Evolutionary conservation across 1,139 yeast species (phyloP), one percentile per base, ranked within the genome.

Genomic region (Arxiozyma slooffiae): DNA sequence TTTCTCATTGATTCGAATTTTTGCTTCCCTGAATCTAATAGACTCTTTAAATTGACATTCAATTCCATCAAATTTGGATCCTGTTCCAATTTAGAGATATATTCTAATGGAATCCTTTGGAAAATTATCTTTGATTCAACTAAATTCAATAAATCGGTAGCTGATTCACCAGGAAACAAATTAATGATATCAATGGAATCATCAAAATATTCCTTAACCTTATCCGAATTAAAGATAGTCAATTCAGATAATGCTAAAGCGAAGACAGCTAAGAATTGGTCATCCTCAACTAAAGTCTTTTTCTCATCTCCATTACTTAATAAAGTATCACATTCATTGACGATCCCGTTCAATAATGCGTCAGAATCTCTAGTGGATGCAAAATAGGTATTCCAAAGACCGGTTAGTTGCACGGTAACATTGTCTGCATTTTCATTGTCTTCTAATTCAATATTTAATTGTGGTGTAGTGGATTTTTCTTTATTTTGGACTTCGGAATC

Each of bases 301-400:
- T 21, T 56, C 56, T 37, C 17, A 22, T 23, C 23, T 20, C 20
- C 20, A 17, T 18, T 26, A 59, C 96, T 75, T 57, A 88, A 72
- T 41, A 88, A 66, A 46, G 95, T 71, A 62, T 90, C 97, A 68
- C 96, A 85, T 66, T 92, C 97, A 61, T 92, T 96, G 21, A 92
- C 79, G 5, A 92, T 77, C 30, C 97, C 97, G 60, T 89, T 85
- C 49, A 89, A 47, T 17, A 56, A 70, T 41, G 88, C 78, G 64
- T 77, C 88, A 56, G 77, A 78, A 30, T 79, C 82, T 57, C 77
- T 77, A 18, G 78, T 80, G 3, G 83, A 74, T 44, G 72, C 61
- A 46, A 65, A 60, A 65, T 78, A 84, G 1, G 85, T 79, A 34
- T 69, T 69, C 85, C 87, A 89, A 44, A 88, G 72, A 4, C 85